Conservation (phyloP, 148 eudicot species). For the Pharnaceum exiguum region DNA sequence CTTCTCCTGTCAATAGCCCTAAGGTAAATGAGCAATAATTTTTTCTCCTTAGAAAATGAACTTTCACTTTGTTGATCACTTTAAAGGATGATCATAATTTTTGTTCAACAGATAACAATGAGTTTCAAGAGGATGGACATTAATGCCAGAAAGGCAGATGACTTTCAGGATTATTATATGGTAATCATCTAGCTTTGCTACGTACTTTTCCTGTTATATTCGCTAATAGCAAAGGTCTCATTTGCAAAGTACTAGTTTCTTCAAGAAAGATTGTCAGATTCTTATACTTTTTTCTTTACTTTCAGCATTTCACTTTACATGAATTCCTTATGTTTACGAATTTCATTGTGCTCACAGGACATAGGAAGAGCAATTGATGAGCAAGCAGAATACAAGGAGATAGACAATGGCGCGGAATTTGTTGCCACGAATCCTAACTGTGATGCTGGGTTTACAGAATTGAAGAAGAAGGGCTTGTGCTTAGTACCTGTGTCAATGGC, state of each 20-base stretch:
- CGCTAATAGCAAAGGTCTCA: too few relatives aligned
- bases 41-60: not conserved
- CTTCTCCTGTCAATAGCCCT: slow-evolving; percentile 82
- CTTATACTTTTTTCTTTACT: too few relatives aligned
- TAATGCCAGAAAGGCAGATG: slow-evolving; percentile 34
- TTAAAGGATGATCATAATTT: not conserved
- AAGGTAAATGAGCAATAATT: slow-evolving; percentile 34
- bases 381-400: not conserved
- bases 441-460: slow-evolving; percentile 3
- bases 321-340: too few relatives aligned
- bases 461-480: slow-evolving; percentile 50
- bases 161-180: slow-evolving; percentile 19
- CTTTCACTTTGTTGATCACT: too few relatives aligned
- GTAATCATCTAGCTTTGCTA: slow-evolving; percentile 25
- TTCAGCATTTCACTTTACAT: too few relatives aligned
- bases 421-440: not conserved
- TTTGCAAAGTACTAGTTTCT: too few relatives aligned
- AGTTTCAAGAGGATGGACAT: slow-evolving; percentile 43
- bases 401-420: not conserved
- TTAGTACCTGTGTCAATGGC: slow-evolving; percentile 53
- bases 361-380: not conserved
- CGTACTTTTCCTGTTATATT: too few relatives aligned
- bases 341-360: too few relatives aligned
- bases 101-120: slow-evolving; percentile 10
- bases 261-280: too few relatives aligned